Conservation (phyloP, 1,284 basidiomycete species). For the Sporisorium scitamineum region DNA sequence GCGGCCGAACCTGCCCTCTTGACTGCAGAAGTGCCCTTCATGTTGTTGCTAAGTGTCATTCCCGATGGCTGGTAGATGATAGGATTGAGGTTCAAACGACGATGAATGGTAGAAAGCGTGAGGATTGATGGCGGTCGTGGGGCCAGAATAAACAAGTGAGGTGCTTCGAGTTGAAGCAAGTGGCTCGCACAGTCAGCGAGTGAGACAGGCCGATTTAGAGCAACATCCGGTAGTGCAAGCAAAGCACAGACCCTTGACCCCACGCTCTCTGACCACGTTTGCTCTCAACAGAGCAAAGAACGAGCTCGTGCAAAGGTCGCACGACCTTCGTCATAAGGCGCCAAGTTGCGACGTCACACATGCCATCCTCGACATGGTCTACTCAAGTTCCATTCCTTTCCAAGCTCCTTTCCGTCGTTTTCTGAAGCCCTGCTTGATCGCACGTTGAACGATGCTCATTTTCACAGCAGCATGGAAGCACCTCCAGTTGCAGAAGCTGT, state of each 20-base stretch:
- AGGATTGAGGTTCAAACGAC: neutral
- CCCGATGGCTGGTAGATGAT: neutral
- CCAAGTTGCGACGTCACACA: too few species aligned
- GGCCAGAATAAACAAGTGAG: neutral
- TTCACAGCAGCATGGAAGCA: too few species aligned
- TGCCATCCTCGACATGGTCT: too few species aligned
- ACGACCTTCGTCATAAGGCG: neutral
- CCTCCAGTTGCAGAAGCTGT: too few species aligned
- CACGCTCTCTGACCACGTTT: neutral
- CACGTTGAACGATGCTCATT: too few species aligned
- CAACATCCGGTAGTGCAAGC: neutral
- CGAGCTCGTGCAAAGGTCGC: too few species aligned
- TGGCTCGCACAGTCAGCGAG: neutral
- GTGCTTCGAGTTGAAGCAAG: neutral
- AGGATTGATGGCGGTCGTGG: neutral
- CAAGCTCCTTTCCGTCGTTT: too few species aligned
- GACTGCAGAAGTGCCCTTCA: conserved; percentile 21
- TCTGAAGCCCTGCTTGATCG: too few species aligned
- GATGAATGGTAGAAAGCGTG: neutral
- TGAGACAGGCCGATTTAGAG: neutral
- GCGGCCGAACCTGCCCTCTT: conserved; percentile 43
- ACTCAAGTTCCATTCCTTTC: too few species aligned
- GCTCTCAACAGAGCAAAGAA: neutral
- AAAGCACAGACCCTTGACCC: neutral
- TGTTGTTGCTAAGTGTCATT: conserved; percentile 4